phyloP scores from a whole-genome alignment of 331 rosid species.

The Phaseolus coccineus region DNA sequence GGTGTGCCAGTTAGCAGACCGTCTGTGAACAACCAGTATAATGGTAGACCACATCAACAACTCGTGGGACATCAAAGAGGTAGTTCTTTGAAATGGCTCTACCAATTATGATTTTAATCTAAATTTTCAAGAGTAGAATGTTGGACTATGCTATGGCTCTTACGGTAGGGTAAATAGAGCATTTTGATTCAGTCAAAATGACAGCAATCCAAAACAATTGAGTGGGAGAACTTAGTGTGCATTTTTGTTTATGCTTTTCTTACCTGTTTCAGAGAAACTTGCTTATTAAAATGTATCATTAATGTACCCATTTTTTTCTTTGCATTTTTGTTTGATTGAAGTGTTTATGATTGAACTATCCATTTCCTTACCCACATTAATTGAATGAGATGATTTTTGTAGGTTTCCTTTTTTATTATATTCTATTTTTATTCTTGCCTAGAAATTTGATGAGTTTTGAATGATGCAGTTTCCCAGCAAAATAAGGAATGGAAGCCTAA shows the following conservation, averaged over 20 bases:
- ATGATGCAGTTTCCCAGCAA: conserved; percentile 77
- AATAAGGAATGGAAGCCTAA: conserved; percentile 97
- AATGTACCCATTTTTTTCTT: background rate
- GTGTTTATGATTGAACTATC: background rate
- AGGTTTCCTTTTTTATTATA: conserved; percentile 1
- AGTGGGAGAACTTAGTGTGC: background rate
- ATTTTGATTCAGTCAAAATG: background rate
- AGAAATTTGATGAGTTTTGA: conserved; percentile 44
- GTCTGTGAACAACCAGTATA: conserved; percentile 62
- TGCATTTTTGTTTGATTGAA: background rate
- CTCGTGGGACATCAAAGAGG: conserved; percentile 87
- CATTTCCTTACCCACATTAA: background rate
- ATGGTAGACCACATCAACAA: conserved; percentile 74
- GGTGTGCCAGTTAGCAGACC: conserved; percentile 61
- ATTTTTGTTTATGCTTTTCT: background rate
- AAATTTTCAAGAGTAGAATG: conserved; percentile 6
- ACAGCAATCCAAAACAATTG: background rate
- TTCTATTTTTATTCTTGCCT: conserved; percentile 17
- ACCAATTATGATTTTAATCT: conserved; percentile 22
- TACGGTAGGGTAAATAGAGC: background rate
- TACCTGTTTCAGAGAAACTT: background rate
- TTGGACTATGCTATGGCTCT: conserved; percentile 7
- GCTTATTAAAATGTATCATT: conserved; percentile 2
- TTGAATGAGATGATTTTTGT: background rate
- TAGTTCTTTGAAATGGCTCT: conserved; percentile 44